These are phyloP conservation scores for Leccinum rimulosum DNA, from an alignment of 768 basidiomycete species.

Conservation along the genomic window DNA sequence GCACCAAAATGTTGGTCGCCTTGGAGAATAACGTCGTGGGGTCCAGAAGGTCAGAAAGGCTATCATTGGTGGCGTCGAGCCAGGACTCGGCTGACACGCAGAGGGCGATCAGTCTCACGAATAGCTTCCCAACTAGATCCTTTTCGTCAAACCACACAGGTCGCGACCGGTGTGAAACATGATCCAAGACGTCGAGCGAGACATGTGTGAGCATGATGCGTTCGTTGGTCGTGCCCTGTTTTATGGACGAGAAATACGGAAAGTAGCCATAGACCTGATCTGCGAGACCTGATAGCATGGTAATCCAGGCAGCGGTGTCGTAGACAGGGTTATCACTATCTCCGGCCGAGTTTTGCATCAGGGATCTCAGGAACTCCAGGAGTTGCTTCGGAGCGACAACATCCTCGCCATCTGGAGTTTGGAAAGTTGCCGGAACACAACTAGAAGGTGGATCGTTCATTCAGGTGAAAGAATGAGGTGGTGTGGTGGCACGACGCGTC, in stretches of 20 bases:
- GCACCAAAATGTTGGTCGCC: slow-evolving; percentile 41
- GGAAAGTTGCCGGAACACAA: slow-evolving; percentile 29
- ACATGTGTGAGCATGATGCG: slow-evolving; percentile 53
- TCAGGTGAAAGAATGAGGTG: neutral
- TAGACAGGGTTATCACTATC: slow-evolving; percentile 31
- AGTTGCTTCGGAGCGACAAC: slow-evolving; percentile 37
- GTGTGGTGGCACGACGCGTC: neutral
- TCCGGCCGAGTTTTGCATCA: slow-evolving; percentile 35
- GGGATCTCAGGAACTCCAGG: slow-evolving; percentile 40
- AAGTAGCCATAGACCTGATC: slow-evolving; percentile 54
- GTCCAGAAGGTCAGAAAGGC: slow-evolving; percentile 38
- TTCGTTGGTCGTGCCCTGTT: slow-evolving; percentile 57
- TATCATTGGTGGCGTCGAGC: slow-evolving; percentile 44
- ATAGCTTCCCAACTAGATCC: slow-evolving; percentile 46
- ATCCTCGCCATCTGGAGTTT: slow-evolving; percentile 27
- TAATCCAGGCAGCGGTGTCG: slow-evolving; percentile 47
- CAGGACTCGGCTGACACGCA: slow-evolving; percentile 58
- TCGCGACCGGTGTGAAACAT: slow-evolving; percentile 48
- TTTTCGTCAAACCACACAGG: slow-evolving; percentile 47
- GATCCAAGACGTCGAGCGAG: slow-evolving; percentile 53
- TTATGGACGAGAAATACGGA: slow-evolving; percentile 47
- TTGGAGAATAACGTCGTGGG: slow-evolving; percentile 51
- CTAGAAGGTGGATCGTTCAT: slow-evolving; percentile 30
- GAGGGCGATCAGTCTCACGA: slow-evolving; percentile 51
- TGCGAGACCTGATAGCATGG: slow-evolving; percentile 49